Base-by-base conservation (phyloP, 2,329 filamentous ascomycete genomes). In the Neonectria magnoliae region DNA sequence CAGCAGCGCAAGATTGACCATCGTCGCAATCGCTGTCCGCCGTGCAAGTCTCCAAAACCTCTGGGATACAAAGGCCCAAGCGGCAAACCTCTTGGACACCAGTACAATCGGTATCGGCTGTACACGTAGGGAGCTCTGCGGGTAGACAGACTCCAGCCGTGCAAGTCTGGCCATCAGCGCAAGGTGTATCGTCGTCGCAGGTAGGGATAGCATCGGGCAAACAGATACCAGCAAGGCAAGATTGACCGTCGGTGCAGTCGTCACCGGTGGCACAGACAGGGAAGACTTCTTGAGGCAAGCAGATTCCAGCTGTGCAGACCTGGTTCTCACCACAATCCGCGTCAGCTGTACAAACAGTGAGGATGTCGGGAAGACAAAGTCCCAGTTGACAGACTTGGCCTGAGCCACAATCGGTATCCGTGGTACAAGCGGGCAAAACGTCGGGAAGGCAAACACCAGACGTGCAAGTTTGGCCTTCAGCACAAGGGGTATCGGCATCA, bases 271-370 rank as follows among this genome's bases (percentile, higher is more conserved):
- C 38, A 11, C 59, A 62, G 2, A 36, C 27, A 9, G 48, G 52
- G 36, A 62, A 16, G 4, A 51, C 6, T 27, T 38, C 52, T 2
- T 47, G 31, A 5, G 59, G 59, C 1, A 62, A 27, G 16, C 59
- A 62, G 2, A 62, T 18, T 9, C 59, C 59, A 14, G 51, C 44
- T 8, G 52, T 48, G 5, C 59, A 61, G 10, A 22, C 31, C 18
- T 55, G 11, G 10, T 20, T 6, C 8, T 2, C 36, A 38, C 29
- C 22, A 22, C 59, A 62, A 5, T 55, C 22, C 2, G 44, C 20
- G 13, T 38, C 18, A 18, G 13, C 18, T 1, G 44, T 31, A 47
- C 59, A 62, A 13, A 11, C 6, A 14, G 45, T 16, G 27, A 62
- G 18, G 18, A 45, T 5, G 1, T 36, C 10, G 2, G 52, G 36